phyloP scores from a whole-genome alignment of 345 rosid genomes.

The Eucalyptus erythrocorys region DNA sequence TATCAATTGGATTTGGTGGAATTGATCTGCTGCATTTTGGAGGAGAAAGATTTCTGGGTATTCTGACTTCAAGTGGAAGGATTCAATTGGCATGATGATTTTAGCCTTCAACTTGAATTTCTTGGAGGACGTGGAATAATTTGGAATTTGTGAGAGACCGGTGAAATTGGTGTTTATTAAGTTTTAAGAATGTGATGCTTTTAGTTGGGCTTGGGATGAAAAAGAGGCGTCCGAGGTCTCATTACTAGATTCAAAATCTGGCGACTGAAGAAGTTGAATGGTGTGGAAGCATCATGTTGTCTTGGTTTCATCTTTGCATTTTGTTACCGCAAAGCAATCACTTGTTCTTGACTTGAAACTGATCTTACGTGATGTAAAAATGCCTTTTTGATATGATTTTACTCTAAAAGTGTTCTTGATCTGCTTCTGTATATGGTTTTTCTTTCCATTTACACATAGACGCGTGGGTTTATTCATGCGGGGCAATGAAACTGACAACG shows the following conservation, averaged over 20 bases:
- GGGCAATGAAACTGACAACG: background rate
- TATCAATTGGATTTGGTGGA: background rate
- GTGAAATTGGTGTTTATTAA: background rate
- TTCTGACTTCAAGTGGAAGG: background rate
- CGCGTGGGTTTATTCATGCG: background rate
- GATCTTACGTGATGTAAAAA: background rate
- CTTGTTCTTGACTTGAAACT: background rate
- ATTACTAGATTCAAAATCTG: background rate
- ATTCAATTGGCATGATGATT: background rate
- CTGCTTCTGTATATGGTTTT: background rate
- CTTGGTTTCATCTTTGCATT: background rate
- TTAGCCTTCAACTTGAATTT: background rate
- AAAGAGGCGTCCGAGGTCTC: background rate
- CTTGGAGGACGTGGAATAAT: background rate
- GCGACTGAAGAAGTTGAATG: background rate
- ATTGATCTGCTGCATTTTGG: background rate
- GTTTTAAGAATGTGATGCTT: background rate
- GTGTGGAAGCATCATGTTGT: background rate
- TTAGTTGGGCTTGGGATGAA: background rate
- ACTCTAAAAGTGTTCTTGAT: fast-evolving
- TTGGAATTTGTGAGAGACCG: background rate
- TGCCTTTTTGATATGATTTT: background rate
- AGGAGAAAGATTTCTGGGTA: background rate
- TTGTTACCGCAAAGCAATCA: background rate
- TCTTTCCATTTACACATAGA: background rate